Base-by-base conservation (phyloP, 2,329 filamentous ascomycete genomes). In the Sarocladium strictum region DNA sequence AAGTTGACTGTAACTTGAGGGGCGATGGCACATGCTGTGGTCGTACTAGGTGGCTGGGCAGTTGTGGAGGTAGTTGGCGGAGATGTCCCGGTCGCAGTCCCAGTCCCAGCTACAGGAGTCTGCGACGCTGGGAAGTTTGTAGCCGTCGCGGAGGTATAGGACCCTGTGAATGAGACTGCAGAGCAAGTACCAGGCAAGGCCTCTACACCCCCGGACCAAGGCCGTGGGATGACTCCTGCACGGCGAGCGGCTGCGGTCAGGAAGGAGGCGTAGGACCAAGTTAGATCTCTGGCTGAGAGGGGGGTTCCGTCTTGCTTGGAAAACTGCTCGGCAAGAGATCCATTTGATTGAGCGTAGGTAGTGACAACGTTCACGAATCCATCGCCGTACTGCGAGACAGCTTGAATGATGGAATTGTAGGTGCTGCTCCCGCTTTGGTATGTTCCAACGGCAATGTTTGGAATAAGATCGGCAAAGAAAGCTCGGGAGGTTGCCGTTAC, bases 201-300 rank as follows among this genome's bases (percentile, higher is more conserved):
- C 2, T 73, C 73, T 5, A 71, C 62, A 43, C 68, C 58, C 74
- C 26, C 43, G 11, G 43, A 74, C 84, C 84, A 87, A 5, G 80
- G 77, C 1, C 75, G 70, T 1, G 84, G 83, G 9, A 84, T 67
- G 15, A 78, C 62, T 19, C 76, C 76, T 47, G 76, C 75, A 47
- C 84, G 78, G 35, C 84, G 78, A 40, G 76, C 76, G 23, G 74
- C 70, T n/a, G 80, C 79, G 0, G 85, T 86, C 47, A 90, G 70
- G 67, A 90, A 85, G 0, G 85, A 77, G 1, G 85, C 84, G 59
- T 89, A 89, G 0, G 85, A 88, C 86, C 86, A 90, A 2, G 86
- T 89, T 26, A 90, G 71, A 59, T 90, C 83, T 17, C 72, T 69
- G 1, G 86, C 87, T 1, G 84, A 87, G 3, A 85, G 69, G 1